phyloP scores from a whole-genome alignment of 176 grass and related monocot species.

The Pontederia paniculata region DNA sequence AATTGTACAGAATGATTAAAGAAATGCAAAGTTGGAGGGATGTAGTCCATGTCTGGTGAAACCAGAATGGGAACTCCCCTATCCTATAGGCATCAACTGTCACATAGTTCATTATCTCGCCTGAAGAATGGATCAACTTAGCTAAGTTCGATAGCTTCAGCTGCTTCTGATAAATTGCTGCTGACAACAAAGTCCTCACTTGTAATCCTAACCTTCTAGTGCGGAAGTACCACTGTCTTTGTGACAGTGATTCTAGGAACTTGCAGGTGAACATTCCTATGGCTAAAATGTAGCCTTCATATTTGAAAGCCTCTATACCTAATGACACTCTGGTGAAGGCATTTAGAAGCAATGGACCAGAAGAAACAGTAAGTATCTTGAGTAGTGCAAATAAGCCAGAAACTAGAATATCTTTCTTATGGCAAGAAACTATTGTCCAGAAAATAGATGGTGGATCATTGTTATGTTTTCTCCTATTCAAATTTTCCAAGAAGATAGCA shows the following conservation, averaged over 20 bases:
- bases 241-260: conserved; percentile 67
- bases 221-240: conserved; percentile 88
- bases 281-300: conserved; percentile 58
- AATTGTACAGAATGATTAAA: conserved; percentile 63
- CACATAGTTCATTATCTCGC: conserved; percentile 90
- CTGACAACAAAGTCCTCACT: conserved; percentile 64
- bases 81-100: conserved; percentile 80
- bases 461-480: conserved; percentile 31
- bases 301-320: conserved; percentile 48
- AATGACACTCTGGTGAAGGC: conserved; percentile 66
- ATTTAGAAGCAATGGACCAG: conserved; percentile 66
- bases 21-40: conserved; percentile 63
- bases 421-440: conserved; percentile 71
- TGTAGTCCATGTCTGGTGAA: conserved; percentile 92
- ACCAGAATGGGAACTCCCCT: conserved; percentile 88
- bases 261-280: conserved; percentile 51
- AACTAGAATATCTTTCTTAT: conserved; percentile 44
- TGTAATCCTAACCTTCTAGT: conserved; percentile 69
- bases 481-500: conserved; percentile 38
- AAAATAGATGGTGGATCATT: conserved; percentile 32
- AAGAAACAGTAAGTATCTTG: conserved; percentile 61
- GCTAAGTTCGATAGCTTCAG: conserved; percentile 56
- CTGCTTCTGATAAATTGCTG: conserved; percentile 74
- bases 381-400: conserved; percentile 77
- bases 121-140: conserved; percentile 67